Evolutionary conservation across 495 filamentous ascomycete genomes (phyloP).

Genomic region (Penicillium mononematosum): DNA sequence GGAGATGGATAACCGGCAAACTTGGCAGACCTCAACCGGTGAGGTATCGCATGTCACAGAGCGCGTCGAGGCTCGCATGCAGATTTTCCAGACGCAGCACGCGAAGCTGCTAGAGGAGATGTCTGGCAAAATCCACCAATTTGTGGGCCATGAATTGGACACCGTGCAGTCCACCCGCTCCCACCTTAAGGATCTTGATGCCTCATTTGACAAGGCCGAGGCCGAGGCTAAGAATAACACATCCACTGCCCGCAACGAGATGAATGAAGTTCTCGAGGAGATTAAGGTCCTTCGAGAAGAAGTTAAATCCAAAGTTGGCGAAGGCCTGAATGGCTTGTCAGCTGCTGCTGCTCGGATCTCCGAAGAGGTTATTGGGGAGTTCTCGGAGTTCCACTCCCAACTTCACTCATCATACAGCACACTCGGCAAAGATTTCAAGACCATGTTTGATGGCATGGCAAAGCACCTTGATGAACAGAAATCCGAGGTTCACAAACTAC

Average conservation of each 20-base stretch:
- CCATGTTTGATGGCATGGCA: conserved; percentile 75
- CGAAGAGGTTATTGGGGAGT: conserved; percentile 84
- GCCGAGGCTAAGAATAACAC: conserved; percentile 66
- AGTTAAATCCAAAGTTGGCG: conserved; percentile 80
- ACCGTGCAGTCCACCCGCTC: conserved; percentile 64
- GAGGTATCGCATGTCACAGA: conserved; percentile 73
- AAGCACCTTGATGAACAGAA: conserved; percentile 74
- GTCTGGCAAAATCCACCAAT: conserved; percentile 65
- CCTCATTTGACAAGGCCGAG: conserved; percentile 64
- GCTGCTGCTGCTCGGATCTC: conserved; percentile 84
- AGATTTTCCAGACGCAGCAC: conserved; percentile 67
- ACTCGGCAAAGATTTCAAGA: conserved; percentile 87
- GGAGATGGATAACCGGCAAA: conserved; percentile 72
- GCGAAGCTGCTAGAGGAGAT: conserved; percentile 63
- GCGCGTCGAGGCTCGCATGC: conserved; percentile 70
- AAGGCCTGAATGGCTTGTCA: conserved; percentile 81
- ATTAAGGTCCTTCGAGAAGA: conserved; percentile 85
- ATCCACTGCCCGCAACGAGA: conserved; percentile 71
- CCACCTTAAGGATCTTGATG: conserved; percentile 65
- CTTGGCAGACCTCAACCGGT: conserved; percentile 72
- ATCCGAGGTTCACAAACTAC: conserved; percentile 68
- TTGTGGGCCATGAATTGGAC: conserved; percentile 68
- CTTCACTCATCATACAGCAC: conserved; percentile 81
- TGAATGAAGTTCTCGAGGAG: conserved; percentile 88
- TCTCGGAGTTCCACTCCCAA: conserved; percentile 76